These are phyloP conservation scores for Verbena officinalis DNA, from an alignment of 257 asterid species.

Conservation along the genomic window DNA sequence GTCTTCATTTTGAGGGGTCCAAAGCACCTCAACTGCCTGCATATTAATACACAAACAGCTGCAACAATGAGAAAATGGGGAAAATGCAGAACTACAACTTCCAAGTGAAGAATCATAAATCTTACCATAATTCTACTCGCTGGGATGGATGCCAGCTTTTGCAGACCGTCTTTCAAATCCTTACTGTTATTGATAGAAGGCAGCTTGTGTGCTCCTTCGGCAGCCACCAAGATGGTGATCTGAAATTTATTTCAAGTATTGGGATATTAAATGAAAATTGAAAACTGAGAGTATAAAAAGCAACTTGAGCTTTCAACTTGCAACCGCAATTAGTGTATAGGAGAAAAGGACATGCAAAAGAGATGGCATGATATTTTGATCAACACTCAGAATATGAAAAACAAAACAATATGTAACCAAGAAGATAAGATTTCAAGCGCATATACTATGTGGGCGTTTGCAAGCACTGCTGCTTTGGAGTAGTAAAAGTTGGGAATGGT, in stretches of 20 bases:
- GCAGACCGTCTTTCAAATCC: slow-evolving; percentile 88
- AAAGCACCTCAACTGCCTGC: slow-evolving; percentile 93
- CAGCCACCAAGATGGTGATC: slow-evolving; percentile 95
- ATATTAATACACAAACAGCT: slow-evolving; percentile 2
- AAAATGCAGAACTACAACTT: slow-evolving; percentile 7
- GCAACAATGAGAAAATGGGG: slow-evolving; percentile 16
- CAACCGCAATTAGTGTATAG: slow-evolving; percentile 5
- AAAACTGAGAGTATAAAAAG: not conserved
- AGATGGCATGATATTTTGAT: slow-evolving; percentile 5
- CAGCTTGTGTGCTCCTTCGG: slow-evolving; percentile 73
- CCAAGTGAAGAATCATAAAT: not conserved
- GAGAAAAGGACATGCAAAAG: not conserved
- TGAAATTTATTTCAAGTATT: slow-evolving; percentile 28
- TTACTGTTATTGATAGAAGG: slow-evolving; percentile 71
- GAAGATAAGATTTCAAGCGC: not conserved
- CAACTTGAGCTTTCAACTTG: not conserved
- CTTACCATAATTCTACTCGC: slow-evolving; percentile 78
- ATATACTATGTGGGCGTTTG: too few relatives aligned
- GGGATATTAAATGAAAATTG: not conserved
- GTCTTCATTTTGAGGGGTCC: slow-evolving; percentile 95
- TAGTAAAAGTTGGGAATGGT: too few relatives aligned
- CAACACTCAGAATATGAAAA: not conserved
- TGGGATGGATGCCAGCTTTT: slow-evolving; percentile 84
- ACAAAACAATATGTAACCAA: not conserved
- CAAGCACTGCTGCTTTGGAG: too few relatives aligned